Evolutionary conservation across 1,139 yeast genomes (phyloP).

Genomic region (Lodderomyces theae): DNA sequence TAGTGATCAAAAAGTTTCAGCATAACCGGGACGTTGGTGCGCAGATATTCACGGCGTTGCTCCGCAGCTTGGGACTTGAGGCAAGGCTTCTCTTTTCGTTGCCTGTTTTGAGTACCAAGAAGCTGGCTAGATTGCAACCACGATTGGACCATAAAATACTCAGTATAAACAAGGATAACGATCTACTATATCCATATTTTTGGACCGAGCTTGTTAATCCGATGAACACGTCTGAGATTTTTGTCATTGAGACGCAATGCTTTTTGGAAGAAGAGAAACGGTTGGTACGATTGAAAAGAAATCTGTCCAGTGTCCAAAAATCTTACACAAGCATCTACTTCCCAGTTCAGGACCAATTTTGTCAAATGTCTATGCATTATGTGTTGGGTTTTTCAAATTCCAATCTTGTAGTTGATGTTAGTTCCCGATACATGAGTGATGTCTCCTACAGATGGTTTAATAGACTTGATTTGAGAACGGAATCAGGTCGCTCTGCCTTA

Average conservation of each 20-base stretch:
- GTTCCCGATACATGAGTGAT: slow-evolving; percentile 35
- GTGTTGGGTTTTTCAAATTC: slow-evolving; percentile 25
- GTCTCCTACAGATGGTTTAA: slow-evolving; percentile 34
- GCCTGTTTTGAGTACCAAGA: slow-evolving; percentile 26
- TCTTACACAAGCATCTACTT: slow-evolving; percentile 20
- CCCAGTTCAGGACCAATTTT: slow-evolving; percentile 26
- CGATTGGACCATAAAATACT: slow-evolving; percentile 22
- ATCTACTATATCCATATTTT: slow-evolving; percentile 37
- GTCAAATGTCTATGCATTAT: slow-evolving; percentile 36
- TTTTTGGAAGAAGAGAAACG: slow-evolving; percentile 33
- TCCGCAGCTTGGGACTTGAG: slow-evolving; percentile 33
- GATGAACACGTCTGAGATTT: slow-evolving; percentile 23
- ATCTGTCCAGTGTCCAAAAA: slow-evolving; percentile 6
- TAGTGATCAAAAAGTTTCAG: slow-evolving; percentile 24
- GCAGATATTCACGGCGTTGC: slow-evolving; percentile 32
- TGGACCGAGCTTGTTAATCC: slow-evolving; percentile 44
- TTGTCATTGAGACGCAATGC: slow-evolving; percentile 30
- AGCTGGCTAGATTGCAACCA: slow-evolving; percentile 23
- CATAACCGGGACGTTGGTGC: slow-evolving; percentile 41
- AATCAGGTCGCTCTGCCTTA: slow-evolving; percentile 27
- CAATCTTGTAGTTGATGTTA: slow-evolving; percentile 28
- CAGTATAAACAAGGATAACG: slow-evolving; percentile 30
- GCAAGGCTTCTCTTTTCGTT: slow-evolving; percentile 34
- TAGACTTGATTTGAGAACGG: slow-evolving; percentile 31
- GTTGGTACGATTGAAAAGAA: slow-evolving; percentile 23